phyloP scores from a whole-genome alignment of 768 basidiomycete species.

The Jaapia argillacea region DNA sequence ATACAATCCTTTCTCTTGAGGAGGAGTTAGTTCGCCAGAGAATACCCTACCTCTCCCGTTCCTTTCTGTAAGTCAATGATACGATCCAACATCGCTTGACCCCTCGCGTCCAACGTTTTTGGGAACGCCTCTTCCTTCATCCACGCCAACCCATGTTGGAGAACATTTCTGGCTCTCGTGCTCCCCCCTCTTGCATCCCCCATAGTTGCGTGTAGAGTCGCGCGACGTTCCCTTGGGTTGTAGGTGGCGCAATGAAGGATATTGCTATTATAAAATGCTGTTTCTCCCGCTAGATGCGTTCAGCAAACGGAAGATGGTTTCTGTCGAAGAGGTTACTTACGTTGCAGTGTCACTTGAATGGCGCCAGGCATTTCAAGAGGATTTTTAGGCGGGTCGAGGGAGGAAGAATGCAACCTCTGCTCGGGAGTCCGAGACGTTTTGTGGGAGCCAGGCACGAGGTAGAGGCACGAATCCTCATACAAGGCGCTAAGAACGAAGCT shows the following conservation, averaged over 20 bases:
- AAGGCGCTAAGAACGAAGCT: slow-evolving; percentile 44
- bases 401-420: slow-evolving; percentile 48
- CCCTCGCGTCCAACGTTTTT: slow-evolving; percentile 31
- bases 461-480: slow-evolving; percentile 60
- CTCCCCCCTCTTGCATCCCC: slow-evolving; percentile 55
- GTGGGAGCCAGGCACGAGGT: slow-evolving; percentile 63
- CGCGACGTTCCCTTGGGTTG: slow-evolving; percentile 33
- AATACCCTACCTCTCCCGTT: slow-evolving; percentile 40
- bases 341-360: slow-evolving; percentile 41
- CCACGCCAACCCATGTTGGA: slow-evolving; percentile 68
- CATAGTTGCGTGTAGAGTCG: slow-evolving; percentile 64
- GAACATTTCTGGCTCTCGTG: slow-evolving; percentile 55
- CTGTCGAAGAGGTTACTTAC: slow-evolving; percentile 23
- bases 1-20: no score
- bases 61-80: slow-evolving; percentile 42
- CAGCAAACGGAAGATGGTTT: not conserved
- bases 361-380: slow-evolving; percentile 67
- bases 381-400: slow-evolving; percentile 37
- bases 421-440: slow-evolving; percentile 39
- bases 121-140: slow-evolving; percentile 47
- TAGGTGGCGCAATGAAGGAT: slow-evolving; percentile 70
- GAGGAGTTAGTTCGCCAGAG: slow-evolving; percentile 27
- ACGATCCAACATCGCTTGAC: slow-evolving; percentile 48
- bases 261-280: slow-evolving; percentile 75
- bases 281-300: slow-evolving; percentile 46